Conservation (phyloP, 2,329 filamentous ascomycete genomes). For the Hypoxylon sp. region DNA sequence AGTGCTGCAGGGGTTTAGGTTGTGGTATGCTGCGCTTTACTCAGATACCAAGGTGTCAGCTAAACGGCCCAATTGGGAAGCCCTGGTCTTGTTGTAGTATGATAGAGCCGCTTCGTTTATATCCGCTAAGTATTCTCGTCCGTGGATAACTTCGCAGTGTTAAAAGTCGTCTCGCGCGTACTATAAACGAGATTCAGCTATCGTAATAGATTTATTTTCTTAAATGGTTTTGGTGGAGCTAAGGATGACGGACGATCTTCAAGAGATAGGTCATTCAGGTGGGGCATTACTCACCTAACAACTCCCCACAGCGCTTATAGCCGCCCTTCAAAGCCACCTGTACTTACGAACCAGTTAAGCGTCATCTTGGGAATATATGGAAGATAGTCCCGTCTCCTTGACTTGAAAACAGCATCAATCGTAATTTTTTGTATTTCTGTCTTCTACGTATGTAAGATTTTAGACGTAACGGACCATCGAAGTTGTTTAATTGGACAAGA, state of each 20-base stretch:
- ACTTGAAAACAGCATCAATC: too few species aligned
- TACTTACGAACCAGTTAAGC: neutral
- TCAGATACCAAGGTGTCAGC: conserved; percentile 39
- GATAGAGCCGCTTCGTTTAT: neutral
- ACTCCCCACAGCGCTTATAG: neutral
- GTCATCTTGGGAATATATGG: neutral
- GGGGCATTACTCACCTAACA: conserved; percentile 30
- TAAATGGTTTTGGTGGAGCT: conserved; percentile 26
- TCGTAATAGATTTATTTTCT: conserved; percentile 1
- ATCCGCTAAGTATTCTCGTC: neutral
- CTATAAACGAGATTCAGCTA: neutral
- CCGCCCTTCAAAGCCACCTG: neutral
- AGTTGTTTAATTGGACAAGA: too few species aligned
- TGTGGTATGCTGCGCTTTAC: neutral
- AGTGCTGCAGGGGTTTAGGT: conserved; percentile 12
- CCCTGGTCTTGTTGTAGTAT: neutral
- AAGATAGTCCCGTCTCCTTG: too few species aligned
- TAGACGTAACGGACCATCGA: too few species aligned
- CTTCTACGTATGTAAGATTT: too few species aligned
- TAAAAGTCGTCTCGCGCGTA: neutral
- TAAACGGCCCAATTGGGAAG: conserved; percentile 38
- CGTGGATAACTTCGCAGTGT: neutral
- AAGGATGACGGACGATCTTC: conserved; percentile 39
- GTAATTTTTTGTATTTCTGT: too few species aligned
- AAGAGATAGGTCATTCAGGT: conserved; percentile 22